Base-by-base conservation (phyloP, 129 eudicot genomes). In the Lonicera japonica region DNA sequence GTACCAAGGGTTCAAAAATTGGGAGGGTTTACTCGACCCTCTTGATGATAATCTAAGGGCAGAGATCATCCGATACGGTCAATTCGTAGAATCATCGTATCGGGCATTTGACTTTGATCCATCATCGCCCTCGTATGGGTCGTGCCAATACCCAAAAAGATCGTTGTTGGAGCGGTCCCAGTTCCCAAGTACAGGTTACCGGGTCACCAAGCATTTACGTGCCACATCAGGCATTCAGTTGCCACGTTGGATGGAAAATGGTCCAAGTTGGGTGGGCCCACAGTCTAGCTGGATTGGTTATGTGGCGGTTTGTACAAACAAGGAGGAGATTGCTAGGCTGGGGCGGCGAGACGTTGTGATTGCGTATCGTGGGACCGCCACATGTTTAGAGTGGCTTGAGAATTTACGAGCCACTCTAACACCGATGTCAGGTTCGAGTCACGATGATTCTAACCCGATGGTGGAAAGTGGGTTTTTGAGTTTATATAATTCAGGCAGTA, bases 351-450 rank as follows among this genome's bases (percentile, higher is more conserved):
- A 75, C 50, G 63, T 75, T 0, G 79, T 75, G 20, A 61, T 75
- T 22, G 74, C 79, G 25, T 56, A 68, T 3, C 74, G 79, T 0
- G 79, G 79, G 18, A 75, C 79, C 14, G 70, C 74, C 61, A 75
- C 79, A 46, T 75, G 79, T 39, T 46, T 75, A 1, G 79, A 75
- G 52, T 75, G 79, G 79, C 65, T 70, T 23, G 79, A 75, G 67
- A 75, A 75, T 63, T 23, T 75, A 21, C 63, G 79, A 34, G 74
- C 73, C 66, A 55, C 73, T 20, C 61, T 75, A 1, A 56, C 73
- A 11, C 23, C 25, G 15, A n/a, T 75, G 20, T 65, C 79, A 1
- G 54, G 16, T 23, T 14, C 50, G 21, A 45, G 61, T 54, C 34
- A 38, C 13, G 25, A 11, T 3, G 21, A 8, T 45, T 21, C 9